phyloP scores from a whole-genome alignment of 345 rosid species.

The Lepidium africanum region DNA sequence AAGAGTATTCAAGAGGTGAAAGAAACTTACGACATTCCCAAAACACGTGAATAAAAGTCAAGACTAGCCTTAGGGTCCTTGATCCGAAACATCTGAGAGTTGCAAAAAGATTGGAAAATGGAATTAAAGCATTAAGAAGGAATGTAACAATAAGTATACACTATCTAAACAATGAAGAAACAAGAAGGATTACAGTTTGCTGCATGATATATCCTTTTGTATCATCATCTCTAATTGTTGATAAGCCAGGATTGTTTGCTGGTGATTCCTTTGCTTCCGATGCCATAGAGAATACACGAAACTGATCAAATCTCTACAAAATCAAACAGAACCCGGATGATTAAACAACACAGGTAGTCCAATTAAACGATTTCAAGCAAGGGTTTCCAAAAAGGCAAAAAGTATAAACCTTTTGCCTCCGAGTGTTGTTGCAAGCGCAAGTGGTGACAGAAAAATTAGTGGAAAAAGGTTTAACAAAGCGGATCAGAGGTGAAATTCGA shows the following conservation, averaged over 20 bases:
- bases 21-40: slow-evolving; percentile 90
- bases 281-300: slow-evolving; percentile 63
- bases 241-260: slow-evolving; percentile 75
- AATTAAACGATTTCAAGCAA: background rate
- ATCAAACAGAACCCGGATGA: slow-evolving; percentile 7
- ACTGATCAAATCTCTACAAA: slow-evolving; percentile 34
- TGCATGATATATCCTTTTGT: slow-evolving; percentile 84
- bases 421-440: background rate
- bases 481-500: slow-evolving; percentile 20
- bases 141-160: background rate
- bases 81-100: slow-evolving; percentile 77
- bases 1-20: background rate
- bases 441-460: background rate
- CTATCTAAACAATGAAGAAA: background rate
- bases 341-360: background rate
- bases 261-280: slow-evolving; percentile 63
- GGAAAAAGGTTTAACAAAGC: slow-evolving; percentile 13
- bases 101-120: background rate
- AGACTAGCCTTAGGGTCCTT: slow-evolving; percentile 92
- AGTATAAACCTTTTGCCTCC: slow-evolving; percentile 11
- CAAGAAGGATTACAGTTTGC: slow-evolving; percentile 43
- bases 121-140: background rate
- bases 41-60: slow-evolving; percentile 78
- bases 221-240: slow-evolving; percentile 53
- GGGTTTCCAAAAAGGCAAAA: background rate